These are phyloP conservation scores for Eustoma russellianum DNA, from an alignment of 257 asterid species.

Conservation along the genomic window DNA sequence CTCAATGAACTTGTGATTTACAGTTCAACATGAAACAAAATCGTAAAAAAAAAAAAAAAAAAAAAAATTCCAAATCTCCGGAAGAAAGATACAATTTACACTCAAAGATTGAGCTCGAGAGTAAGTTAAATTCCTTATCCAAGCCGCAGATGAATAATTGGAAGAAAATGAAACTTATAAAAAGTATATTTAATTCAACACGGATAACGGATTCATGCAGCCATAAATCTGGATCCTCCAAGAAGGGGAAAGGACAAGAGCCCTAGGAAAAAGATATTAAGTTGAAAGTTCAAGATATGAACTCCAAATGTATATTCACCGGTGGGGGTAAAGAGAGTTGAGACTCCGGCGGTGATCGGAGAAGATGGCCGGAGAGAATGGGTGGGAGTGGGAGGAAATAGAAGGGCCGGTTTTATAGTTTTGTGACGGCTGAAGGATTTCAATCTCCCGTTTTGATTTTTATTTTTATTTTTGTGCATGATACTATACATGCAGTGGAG, in stretches of 20 bases:
- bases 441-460: too few relatives aligned
- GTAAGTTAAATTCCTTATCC: neutral
- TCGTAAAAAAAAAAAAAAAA: too few relatives aligned
- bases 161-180: neutral
- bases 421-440: neutral
- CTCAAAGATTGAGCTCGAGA: neutral
- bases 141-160: neutral
- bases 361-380: neutral
- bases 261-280: neutral
- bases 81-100: neutral
- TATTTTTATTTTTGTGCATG: too few relatives aligned
- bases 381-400: neutral
- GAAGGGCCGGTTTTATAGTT: constrained; percentile 3
- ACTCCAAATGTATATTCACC: too few relatives aligned
- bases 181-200: neutral
- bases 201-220: neutral
- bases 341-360: constrained; percentile 1
- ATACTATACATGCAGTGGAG: too few relatives aligned
- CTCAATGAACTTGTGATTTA: neutral
- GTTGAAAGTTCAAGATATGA: constrained; percentile 1
- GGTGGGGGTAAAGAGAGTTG: neutral
- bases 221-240: neutral
- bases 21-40: neutral
- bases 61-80: neutral
- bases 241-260: too few relatives aligned